Conservation (phyloP, 2,329 filamentous ascomycete species). For the Neophaeococcomyces aloes region DNA sequence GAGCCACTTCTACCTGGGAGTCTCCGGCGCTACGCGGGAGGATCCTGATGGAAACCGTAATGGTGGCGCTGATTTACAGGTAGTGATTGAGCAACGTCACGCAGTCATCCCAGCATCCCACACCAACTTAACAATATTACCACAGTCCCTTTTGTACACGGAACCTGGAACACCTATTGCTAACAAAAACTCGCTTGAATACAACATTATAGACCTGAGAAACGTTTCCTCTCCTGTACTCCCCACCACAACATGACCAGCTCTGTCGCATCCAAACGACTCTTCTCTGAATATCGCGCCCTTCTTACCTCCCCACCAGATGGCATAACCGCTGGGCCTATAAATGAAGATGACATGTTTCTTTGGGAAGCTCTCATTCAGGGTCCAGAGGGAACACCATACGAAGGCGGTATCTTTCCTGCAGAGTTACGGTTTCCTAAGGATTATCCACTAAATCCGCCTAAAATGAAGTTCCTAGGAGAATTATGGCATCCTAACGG, state of each 20-base stretch:
- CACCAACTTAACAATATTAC: not conserved
- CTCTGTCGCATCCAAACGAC: conserved; percentile 56
- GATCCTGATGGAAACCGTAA: not conserved
- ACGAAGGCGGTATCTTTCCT: conserved; percentile 89
- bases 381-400: conserved; percentile 89
- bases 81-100: not conserved
- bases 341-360: conserved; percentile 90
- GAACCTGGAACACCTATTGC: too few relatives aligned
- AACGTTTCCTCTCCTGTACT: not conserved
- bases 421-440: conserved; percentile 90
- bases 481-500: conserved; percentile 97
- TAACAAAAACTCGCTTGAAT: too few relatives aligned
- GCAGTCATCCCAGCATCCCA: not conserved
- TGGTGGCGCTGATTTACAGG: too few relatives aligned
- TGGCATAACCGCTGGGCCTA: conserved; percentile 87
- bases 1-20: not conserved
- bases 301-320: conserved; percentile 94
- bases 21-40: not conserved
- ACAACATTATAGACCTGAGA: too few relatives aligned
- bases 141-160: too few relatives aligned
- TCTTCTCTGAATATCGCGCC: conserved; percentile 92
- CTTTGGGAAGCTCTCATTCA: conserved; percentile 95
- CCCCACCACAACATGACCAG: conserved; percentile 31
- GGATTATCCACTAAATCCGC: conserved; percentile 93
- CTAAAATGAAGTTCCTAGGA: conserved; percentile 88